Base-by-base conservation (phyloP, 331 rosid species). In the Arachis monticola region DNA sequence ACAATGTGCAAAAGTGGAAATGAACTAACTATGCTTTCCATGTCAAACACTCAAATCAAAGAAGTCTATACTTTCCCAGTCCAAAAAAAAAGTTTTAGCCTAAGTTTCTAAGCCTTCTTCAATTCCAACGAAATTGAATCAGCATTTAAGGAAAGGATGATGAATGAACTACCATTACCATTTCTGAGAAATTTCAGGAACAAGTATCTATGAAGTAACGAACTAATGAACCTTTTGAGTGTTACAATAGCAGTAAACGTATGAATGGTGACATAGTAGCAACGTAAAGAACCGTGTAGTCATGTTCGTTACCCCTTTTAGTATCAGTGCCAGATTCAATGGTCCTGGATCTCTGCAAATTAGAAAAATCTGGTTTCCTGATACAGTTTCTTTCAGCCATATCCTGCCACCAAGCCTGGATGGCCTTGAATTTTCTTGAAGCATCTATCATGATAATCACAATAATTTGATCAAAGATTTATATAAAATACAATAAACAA, bases 321-420 rank as follows among this genome's bases (percentile, higher is more conserved):
- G 60, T 22, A 78, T 40, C 5, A 64, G 65, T 9, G 84, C 13
- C 44, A 60, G 78, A 57, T 42, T 64, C 77, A 57, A 56, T 27
- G 47, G 66, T 48, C 38, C 55, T 67, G 40, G 84, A 58, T 14
- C 10, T 65, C 76, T 22, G 64, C 71, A 71, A 51, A 59, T 61
- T 61, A 71, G 90, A 65, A 68, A 77, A 68, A 62, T 60, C 75
- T 56, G 82, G 84, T 72, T 87, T 82, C 67, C 63, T 61, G 73
- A 75, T 80, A 67, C 48, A 30, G 81, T 88, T 92, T 81, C 74
- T 84, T 67, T 88, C 96, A n/a, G 92, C 87, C 99, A 92, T 94
- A 73, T 83, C 87, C 83, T 78, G 83, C 99, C 99, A 94, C 97
- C 96, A 94, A 84, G 96, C 80, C 77, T 89, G 96, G 82, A 90